These are phyloP conservation scores for Vitis rupestris DNA, from an alignment of 164 flowering plant genomes.

Conservation along the genomic window DNA sequence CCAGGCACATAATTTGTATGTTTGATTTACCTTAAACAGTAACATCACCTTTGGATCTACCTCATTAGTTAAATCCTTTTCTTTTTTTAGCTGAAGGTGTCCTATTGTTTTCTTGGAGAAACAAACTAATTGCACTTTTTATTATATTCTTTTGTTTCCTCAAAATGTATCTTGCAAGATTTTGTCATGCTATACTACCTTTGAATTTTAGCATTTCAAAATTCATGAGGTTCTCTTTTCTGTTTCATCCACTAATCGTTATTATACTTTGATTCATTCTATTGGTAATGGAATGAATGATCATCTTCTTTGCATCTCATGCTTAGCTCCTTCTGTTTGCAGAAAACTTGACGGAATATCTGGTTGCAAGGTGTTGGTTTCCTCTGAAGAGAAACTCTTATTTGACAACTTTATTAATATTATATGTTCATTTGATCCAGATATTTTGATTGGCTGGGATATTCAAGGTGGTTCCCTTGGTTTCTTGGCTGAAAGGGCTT, in stretches of 20 bases:
- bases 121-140: too few species aligned
- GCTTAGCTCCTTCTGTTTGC: slow-evolving; percentile 17
- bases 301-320: background rate
- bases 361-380: slow-evolving; percentile 47
- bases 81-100: too few species aligned
- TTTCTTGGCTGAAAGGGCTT: slow-evolving; percentile 92
- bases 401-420: slow-evolving; percentile 55
- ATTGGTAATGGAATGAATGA: background rate
- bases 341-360: slow-evolving; percentile 69
- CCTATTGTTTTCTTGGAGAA: too few species aligned
- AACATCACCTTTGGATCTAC: too few species aligned
- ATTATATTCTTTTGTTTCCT: too few species aligned
- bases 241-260: background rate
- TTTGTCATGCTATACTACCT: background rate
- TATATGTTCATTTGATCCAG: slow-evolving; percentile 68
- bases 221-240: background rate
- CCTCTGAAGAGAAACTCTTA: slow-evolving; percentile 59
- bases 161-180: background rate
- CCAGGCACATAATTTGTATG: too few species aligned
- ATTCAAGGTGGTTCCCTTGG: slow-evolving; percentile 92
- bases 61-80: too few species aligned
- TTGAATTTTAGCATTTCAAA: background rate
- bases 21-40: too few species aligned
- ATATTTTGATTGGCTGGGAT: slow-evolving; percentile 96
- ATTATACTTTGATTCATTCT: background rate